Base-by-base conservation (phyloP, 176 grass and related monocot species). In the Eragrostis nindensis region DNA sequence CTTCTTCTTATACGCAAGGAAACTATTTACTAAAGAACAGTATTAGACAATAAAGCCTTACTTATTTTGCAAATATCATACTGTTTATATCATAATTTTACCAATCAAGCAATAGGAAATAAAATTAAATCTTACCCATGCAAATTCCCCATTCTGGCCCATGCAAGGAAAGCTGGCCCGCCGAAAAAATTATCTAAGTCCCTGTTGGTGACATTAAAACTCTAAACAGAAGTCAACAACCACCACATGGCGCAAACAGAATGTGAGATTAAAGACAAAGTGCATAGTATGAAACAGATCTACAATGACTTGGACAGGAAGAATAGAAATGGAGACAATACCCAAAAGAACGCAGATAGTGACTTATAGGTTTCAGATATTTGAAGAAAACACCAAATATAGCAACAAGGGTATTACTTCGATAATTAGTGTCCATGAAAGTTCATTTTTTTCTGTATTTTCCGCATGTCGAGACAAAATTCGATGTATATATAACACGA, bases 81-180 rank as follows among this genome's bases (percentile, higher is more conserved):
- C 68, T 62, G 54, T 72, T 63, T 85, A n/a, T 36, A 8, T 55
- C 40, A 18, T 50, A 48, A 21, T 19, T 81, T 82, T 68, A 8
- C 53, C 32, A 48, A 81, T 62, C 21, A 69, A 80, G 5, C 59
- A 63, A 46, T 56, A 70, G 38, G 22, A 4, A 66, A 55, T 45
- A 85, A 84, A 72, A 36, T 45, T 36, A 55, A 32, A 16, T 42
- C 90, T 87, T 91, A 98, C 95, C 80, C 95, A 82, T 98, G 95
- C 45, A 98, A 69, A 77, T 98, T 98, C 21, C 95, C 95, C 95
- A 98, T 98, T 77, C 95, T 93, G 86, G 95, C 92, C 95, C 95
- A 98, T 61, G 95, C 92, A 76, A 98, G 92, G 81, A 98, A 98
- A 47, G 95, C 95, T 77, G 95, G 95, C 68, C 95, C 95, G 57